Base-by-base conservation (phyloP, 2,329 filamentous ascomycete genomes). In the Aspergillus texensis region DNA sequence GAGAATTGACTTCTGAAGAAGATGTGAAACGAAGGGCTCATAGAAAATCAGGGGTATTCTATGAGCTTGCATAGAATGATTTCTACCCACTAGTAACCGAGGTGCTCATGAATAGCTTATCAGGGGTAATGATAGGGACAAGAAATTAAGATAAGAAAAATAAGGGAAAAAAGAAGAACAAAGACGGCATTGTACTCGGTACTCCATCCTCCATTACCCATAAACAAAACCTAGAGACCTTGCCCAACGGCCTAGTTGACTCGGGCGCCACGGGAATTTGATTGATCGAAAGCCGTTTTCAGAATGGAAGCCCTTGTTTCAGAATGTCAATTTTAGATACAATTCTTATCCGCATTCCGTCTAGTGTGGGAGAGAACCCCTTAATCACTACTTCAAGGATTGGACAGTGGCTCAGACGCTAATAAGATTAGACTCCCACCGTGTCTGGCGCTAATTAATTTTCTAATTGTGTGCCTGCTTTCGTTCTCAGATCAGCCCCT, bases 281-380 rank as follows among this genome's bases (percentile, higher is more conserved):
- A 46, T 41, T 41, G 39, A 46, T 46, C 10, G 4, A 41, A n/a
- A n/a, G 16, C 39, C 39, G 39, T n/a, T 41, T 41, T 41, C 39
- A 9, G 39, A 9, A 9, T 2, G 12, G 48, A 1, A 52, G 48
- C 28, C 48, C 48, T 52, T 52, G 48, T 52, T 52, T 52, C 48
- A 52, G 26, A 52, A 52, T 52, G 26, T 52, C 48, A 52, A 32
- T 52, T 50, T 50, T 50, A 50, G 46, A 50, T 50, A 50, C 46
- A 50, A 10, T 19, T 28, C 26, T 30, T 28, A 10, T n/a, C 46
- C 46, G 46, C 43, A 50, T 50, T 50, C 12, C 26, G 24, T 19
- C 46, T 50, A 50, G 46, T 50, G 45, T 26, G 45, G 21, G 21
- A 48, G 21, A 48, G 12, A 26, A 3, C n/a, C 21, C 45, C n/a